Base-by-base conservation (phyloP, 164 flowering plant species). In the Akebia trifoliata region DNA sequence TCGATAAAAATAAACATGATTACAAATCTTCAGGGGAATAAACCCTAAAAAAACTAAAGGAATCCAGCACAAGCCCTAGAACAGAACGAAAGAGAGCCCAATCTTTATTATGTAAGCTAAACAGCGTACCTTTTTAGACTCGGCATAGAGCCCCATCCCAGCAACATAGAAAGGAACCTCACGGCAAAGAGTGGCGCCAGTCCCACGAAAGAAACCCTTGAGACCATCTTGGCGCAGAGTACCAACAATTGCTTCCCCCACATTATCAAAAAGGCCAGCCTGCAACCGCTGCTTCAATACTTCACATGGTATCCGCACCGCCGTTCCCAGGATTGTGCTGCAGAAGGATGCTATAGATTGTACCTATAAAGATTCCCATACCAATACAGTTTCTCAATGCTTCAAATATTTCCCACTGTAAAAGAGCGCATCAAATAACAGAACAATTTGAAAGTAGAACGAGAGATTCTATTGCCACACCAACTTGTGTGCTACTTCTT, bases 111-210 rank as follows among this genome's bases (percentile, higher is more conserved):
- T n/a, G n/a, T n/a, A n/a, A n/a, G n/a, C 2, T 38, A 38, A 25
- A 56, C 6, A 32, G 12, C 42, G 20, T 62, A 94, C 97, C 97
- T 94, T 94, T 69, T 94, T 94, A 60, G 96, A 85, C 70, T 94
- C 99, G 9, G 81, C 96, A 77, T 94, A 94, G 14, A 94, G 81
- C 8, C 96, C 86, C 95, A 85, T 90, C 69, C 99, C 99, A 55
- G 94, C 96, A 51, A 94, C 99, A 72, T 94, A 94, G 60, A 94
- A 88, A 7, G 99, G 99, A 73, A 94, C 92, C 71, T 94, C 99
- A 35, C 99, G 81, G 61, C 82, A 90, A 59, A 94, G 95, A 48
- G 99, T 94, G 17, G 95, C 97, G 54, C 93, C 95, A 54, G 97
- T 94, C 61, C 99, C 99, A 48, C 99, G 95, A 65, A 94, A 94